These are phyloP conservation scores for Penicillium sp. DNA, from an alignment of 2,329 filamentous ascomycete species.

Conservation along the genomic window DNA sequence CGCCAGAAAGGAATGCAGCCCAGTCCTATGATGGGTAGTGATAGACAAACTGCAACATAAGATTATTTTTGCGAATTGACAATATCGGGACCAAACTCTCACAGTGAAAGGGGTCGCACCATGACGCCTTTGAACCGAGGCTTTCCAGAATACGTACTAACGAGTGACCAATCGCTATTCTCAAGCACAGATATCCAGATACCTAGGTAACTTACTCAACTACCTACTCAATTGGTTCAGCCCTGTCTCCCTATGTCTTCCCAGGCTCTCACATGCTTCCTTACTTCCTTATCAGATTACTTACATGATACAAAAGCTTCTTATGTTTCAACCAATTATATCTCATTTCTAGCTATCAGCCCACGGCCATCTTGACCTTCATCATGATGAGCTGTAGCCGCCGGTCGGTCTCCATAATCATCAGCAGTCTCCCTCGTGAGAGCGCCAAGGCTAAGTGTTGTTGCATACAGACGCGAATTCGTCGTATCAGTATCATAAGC, in stretches of 20 bases:
- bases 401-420: conserved; percentile 32
- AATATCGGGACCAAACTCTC: neutral
- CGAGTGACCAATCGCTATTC: neutral
- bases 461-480: conserved; percentile 26
- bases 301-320: neutral
- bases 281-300: neutral
- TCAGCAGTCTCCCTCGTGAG: conserved; percentile 22
- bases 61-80: neutral
- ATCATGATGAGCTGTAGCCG: conserved; percentile 28
- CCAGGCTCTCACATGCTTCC: neutral
- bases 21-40: neutral
- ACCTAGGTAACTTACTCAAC: neutral
- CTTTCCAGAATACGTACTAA: neutral
- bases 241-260: neutral
- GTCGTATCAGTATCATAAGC: conserved; percentile 25
- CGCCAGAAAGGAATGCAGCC: neutral
- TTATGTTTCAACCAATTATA: too few relatives aligned
- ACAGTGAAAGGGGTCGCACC: neutral
- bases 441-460: conserved; percentile 18
- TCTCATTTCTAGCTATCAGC: neutral
- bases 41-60: neutral
- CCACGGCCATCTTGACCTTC: conserved; percentile 25
- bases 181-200: neutral
- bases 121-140: neutral
- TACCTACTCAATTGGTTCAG: neutral